Percentiles rank a stretch among this genome's conserved stretches.
Conservation (phyloP, 352 stramenopile genomes). For the Phytopythium vexans region DNA sequence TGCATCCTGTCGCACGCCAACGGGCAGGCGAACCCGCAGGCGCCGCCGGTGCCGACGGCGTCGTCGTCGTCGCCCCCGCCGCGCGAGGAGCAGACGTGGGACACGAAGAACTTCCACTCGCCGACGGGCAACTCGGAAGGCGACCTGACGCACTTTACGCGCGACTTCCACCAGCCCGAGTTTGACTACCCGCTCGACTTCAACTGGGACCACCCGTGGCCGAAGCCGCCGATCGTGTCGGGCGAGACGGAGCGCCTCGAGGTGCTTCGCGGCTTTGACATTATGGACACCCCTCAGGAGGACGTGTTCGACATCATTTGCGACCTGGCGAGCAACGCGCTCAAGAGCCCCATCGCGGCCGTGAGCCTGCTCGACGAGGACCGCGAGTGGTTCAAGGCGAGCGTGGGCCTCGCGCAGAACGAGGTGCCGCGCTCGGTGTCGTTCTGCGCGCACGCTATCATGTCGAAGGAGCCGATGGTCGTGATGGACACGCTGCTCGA, state of each 20-base stretch:
- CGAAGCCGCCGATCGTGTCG: conserved; percentile 71
- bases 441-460: conserved; percentile 85
- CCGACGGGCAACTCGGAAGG: conserved; percentile 76
- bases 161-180: conserved; percentile 75
- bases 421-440: conserved; percentile 85
- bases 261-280: conserved; percentile 78
- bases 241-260: conserved; percentile 73
- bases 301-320: conserved; percentile 90
- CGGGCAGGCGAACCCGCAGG: conserved; percentile 70
- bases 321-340: conserved; percentile 79
- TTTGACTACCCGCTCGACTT: conserved; percentile 88
- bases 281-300: conserved; percentile 84
- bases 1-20: conserved; percentile 87
- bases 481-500: conserved; percentile 85
- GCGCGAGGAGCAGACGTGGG: conserved; percentile 53
- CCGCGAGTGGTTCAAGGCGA: conserved; percentile 87
- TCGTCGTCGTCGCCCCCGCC: conserved; percentile 44
- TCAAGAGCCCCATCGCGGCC: conserved; percentile 84
- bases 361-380: conserved; percentile 85
- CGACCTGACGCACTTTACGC: conserved; percentile 71
- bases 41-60: conserved; percentile 33
- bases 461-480: conserved; percentile 89
- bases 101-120: conserved; percentile 81
- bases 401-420: conserved; percentile 79
- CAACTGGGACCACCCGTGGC: conserved; percentile 86